Evolutionary conservation across 2,329 filamentous ascomycete species (phyloP).

Genomic region (Dothistroma pini): DNA sequence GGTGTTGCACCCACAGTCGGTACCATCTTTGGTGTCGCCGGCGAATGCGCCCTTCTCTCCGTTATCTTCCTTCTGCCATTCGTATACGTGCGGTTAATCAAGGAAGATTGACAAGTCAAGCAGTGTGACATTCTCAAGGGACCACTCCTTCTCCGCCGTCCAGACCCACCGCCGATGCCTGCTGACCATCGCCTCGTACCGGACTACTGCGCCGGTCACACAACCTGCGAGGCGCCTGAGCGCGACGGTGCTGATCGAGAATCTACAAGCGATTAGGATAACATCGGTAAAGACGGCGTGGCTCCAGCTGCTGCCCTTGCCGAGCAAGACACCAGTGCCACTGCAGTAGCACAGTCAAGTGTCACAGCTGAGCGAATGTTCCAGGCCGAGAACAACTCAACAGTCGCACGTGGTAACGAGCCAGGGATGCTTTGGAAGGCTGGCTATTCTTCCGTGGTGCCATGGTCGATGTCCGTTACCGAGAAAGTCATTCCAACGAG

Average conservation of each 20-base stretch:
- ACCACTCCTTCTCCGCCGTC: slow-evolving; percentile 32
- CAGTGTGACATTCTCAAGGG: slow-evolving; percentile 54
- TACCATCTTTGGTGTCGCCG: slow-evolving; percentile 53
- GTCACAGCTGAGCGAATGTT: no score
- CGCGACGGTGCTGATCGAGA: neutral
- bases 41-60: slow-evolving; percentile 53
- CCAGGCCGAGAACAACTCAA: no score
- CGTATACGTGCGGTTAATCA: slow-evolving; percentile 52
- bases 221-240: neutral
- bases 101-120: slow-evolving; percentile 59
- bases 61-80: slow-evolving; percentile 57
- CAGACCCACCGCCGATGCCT: slow-evolving; percentile 23
- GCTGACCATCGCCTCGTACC: slow-evolving; percentile 19
- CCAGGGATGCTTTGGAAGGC: neutral
- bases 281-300: neutral
- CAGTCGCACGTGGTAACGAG: no score
- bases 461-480: slow-evolving; percentile 12
- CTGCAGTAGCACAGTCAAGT: no score
- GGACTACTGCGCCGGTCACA: slow-evolving; percentile 27
- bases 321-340: no score
- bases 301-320: no score
- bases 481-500: slow-evolving; percentile 10
- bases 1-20: slow-evolving; percentile 43
- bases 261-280: neutral
- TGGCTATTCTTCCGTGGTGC: slow-evolving; percentile 9